Base-by-base conservation (phyloP, 129 eudicot species). In the carrot (Daucus carota) region DNA sequence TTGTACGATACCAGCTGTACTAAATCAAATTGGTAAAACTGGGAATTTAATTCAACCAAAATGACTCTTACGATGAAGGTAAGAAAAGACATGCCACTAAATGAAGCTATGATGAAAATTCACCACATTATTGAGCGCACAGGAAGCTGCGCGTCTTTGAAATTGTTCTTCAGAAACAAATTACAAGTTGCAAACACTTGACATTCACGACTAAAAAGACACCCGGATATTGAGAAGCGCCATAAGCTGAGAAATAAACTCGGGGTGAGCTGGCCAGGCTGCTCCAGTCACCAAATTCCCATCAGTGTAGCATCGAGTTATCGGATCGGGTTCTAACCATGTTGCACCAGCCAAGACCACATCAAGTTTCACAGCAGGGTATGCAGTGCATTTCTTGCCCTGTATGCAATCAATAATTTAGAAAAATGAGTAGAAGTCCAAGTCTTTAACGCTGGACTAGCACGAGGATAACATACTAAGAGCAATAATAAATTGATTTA, bases 251-350 rank as follows among this genome's bases (percentile, higher is more conserved):
- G 93, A 84, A 11, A 93, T 75, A 69, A 93, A 93, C 84, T 93
- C 93, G 8, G 98, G 98, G 78, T 93, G 98, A n/a, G 93, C 98
- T 20, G 97, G 98, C 98, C 98, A 93, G 31, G 98, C 97, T 47
- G 98, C 98, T 75, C 98, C 98, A 0, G 98, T 93, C 46, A 93
- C 97, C 76, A 93, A 79, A 81, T 93, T 93, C 48, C 98, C 98
- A 80, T 93, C 97, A 0, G 98, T 93, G 81, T 87, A 93, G 86
- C 98, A 93, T 33, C 92, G 83, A 18, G 80, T 81, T 72, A 93
- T 93, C 33, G 98, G 97, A 15, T 91, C 97, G 1, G 98, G 98
- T 73, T 93, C 98, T 75, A 93, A 57, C 98, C 98, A 93, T 17
- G 86, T 89, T 43, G 77, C 98, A 80, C 97, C 98, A 41, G 84